These are phyloP conservation scores for Calocybe cyanea DNA, from an alignment of 768 basidiomycete species.

Conservation along the genomic window DNA sequence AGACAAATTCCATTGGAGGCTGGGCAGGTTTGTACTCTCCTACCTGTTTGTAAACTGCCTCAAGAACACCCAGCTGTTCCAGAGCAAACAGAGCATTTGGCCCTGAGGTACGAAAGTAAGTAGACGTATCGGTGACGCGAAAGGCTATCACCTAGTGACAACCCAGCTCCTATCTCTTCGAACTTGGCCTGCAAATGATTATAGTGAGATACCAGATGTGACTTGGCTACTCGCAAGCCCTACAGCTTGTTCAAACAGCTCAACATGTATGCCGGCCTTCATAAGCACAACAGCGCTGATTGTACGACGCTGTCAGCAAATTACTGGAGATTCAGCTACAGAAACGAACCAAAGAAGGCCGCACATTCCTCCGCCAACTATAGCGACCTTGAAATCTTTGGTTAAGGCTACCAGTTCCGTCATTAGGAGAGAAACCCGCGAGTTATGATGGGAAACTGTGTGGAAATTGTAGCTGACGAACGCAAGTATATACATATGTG, in stretches of 20 bases:
- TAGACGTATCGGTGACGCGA: not conserved
- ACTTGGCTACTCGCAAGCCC: constrained; percentile 5
- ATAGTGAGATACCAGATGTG: constrained; percentile 2
- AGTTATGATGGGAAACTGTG: too few relatives aligned
- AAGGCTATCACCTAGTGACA: constrained; percentile 40
- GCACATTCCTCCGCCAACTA: constrained; percentile 55
- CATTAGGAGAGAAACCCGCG: too few relatives aligned
- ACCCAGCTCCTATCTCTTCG: constrained; percentile 52
- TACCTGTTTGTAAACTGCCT: constrained; percentile 34
- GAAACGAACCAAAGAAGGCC: constrained; percentile 39
- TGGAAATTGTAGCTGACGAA: too few relatives aligned
- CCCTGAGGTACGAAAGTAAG: constrained; percentile 24
- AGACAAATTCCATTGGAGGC: constrained; percentile 36
- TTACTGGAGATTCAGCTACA: not conserved
- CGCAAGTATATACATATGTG: too few relatives aligned
- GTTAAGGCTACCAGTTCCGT: not conserved
- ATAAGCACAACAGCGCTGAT: constrained; percentile 39
- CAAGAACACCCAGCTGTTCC: constrained; percentile 38
- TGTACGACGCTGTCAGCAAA: not conserved
- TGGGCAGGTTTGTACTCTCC: constrained; percentile 28
- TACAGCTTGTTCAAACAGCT: constrained; percentile 54
- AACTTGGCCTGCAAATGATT: constrained; percentile 33
- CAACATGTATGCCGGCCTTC: constrained; percentile 38
- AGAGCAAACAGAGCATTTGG: constrained; percentile 48
- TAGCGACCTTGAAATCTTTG: constrained; percentile 46